These are phyloP conservation scores for Chalciporus chontae DNA, from an alignment of 768 basidiomycete species.

Conservation along the genomic window DNA sequence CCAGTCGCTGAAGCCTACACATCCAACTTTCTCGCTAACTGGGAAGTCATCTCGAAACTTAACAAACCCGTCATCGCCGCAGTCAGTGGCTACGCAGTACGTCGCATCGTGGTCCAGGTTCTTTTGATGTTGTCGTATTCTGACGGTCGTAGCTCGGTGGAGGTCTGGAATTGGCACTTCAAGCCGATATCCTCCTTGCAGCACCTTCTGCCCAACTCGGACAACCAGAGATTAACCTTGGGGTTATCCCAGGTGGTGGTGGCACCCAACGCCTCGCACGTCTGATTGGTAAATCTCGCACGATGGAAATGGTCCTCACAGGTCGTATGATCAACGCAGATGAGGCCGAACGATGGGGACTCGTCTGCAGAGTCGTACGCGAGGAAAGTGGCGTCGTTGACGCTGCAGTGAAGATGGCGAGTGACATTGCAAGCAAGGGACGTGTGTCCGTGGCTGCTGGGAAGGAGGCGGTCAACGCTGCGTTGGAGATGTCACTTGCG, in stretches of 20 bases:
- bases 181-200: conserved; percentile 93
- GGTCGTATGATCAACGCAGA: conserved; percentile 77
- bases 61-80: conserved; percentile 96
- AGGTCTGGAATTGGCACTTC: conserved; percentile 93
- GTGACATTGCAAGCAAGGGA: conserved; percentile 77
- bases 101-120: conserved; percentile 26
- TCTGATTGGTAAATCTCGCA: conserved; percentile 84
- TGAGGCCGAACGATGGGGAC: conserved; percentile 85
- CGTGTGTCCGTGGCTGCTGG: conserved; percentile 78
- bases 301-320: conserved; percentile 93
- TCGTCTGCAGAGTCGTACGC: conserved; percentile 77
- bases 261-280: conserved; percentile 88
- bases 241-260: conserved; percentile 92
- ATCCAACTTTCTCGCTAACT: conserved; percentile 80
- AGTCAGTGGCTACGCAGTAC: conserved; percentile 88
- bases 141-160: conserved; percentile 75
- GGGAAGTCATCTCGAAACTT: conserved; percentile 68
- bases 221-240: conserved; percentile 95
- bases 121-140: not conserved
- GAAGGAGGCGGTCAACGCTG: conserved; percentile 95
- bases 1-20: conserved; percentile 85
- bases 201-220: conserved; percentile 90
- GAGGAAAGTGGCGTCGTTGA: conserved; percentile 81
- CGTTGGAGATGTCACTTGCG: conserved; percentile 73
- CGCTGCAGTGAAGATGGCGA: conserved; percentile 81